A percentile compares a stretch with the other conserved stretches of the same genome.
Evolutionary conservation across 768 basidiomycete genomes (phyloP).

Genomic region (Fomitopsis serialis): DNA sequence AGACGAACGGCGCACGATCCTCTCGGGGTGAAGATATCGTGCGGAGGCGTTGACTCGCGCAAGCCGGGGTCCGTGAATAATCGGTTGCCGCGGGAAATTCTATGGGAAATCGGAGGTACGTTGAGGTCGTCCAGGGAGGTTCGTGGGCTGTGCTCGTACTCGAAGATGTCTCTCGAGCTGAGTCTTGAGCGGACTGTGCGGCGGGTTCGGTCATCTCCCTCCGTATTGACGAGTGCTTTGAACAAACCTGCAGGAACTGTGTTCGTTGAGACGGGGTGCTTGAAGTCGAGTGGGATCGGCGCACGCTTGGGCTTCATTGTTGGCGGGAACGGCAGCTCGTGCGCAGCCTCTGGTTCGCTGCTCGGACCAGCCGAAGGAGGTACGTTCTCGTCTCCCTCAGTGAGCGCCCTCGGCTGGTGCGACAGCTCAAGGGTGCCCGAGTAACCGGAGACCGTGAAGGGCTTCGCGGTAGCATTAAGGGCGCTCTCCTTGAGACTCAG

Average conservation of each 20-base stretch:
- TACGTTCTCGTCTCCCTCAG: constrained; percentile 21
- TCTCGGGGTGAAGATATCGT: constrained; percentile 38
- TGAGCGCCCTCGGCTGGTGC: constrained; percentile 6
- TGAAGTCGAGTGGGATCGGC: constrained; percentile 79
- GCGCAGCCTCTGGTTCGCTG: constrained; percentile 9
- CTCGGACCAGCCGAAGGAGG: neutral
- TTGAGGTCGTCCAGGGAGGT: constrained; percentile 77
- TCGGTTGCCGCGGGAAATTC: constrained; percentile 44
- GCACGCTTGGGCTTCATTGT: constrained; percentile 50
- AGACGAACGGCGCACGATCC: constrained; percentile 26
- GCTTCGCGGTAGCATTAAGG: constrained; percentile 44
- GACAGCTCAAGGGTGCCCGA: constrained; percentile 19
- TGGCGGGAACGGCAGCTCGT: constrained; percentile 29
- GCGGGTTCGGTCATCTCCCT: constrained; percentile 60
- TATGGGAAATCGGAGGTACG: constrained; percentile 63
- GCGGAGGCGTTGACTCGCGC: constrained; percentile 23
- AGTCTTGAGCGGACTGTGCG: constrained; percentile 71
- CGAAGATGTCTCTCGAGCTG: constrained; percentile 68
- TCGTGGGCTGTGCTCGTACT: constrained; percentile 38
- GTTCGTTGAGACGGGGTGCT: constrained; percentile 55
- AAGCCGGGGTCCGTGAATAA: constrained; percentile 56
- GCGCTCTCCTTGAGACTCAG: constrained; percentile 16
- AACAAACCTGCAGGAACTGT: constrained; percentile 84
- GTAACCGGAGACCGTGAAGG: constrained; percentile 70
- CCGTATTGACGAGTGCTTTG: constrained; percentile 60